These are phyloP conservation scores for Mycena vulgaris DNA, from an alignment of 768 basidiomycete genomes.

Conservation along the genomic window DNA sequence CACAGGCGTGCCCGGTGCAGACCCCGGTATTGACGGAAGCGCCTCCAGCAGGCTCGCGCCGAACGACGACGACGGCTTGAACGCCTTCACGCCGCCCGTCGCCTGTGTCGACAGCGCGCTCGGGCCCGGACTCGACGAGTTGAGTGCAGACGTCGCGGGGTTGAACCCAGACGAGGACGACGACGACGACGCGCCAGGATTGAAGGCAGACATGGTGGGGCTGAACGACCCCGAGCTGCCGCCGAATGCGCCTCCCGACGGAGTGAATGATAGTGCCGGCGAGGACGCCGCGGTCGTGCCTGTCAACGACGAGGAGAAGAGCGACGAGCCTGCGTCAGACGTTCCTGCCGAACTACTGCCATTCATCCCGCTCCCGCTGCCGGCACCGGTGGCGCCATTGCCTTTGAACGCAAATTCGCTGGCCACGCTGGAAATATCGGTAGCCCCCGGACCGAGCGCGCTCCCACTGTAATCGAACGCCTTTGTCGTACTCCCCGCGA, in stretches of 20 bases:
- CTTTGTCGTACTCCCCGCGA: slow-evolving; percentile 40
- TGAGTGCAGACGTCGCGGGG: slow-evolving; percentile 28
- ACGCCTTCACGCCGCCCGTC: slow-evolving; percentile 78
- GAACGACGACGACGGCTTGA: slow-evolving; percentile 88
- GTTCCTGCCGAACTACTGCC: slow-evolving; percentile 23
- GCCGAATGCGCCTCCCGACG: slow-evolving; percentile 12
- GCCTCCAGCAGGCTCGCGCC: slow-evolving; percentile 82
- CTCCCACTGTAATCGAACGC: slow-evolving; percentile 58
- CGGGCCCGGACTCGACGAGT: slow-evolving; percentile 43
- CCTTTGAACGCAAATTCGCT: slow-evolving; percentile 76
- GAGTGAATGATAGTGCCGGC: slow-evolving; percentile 22
- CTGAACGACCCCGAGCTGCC: slow-evolving; percentile 34
- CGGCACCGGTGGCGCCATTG: slow-evolving; percentile 15
- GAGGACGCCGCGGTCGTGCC: slow-evolving; percentile 45
- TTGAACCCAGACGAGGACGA: slow-evolving; percentile 3
- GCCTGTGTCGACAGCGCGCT: slow-evolving; percentile 58
- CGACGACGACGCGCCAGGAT: background rate
- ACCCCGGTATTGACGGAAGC: slow-evolving; percentile 81
- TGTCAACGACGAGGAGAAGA: slow-evolving; percentile 28
- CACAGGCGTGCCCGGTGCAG: slow-evolving; percentile 65
- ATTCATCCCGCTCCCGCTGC: background rate
- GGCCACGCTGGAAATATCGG: slow-evolving; percentile 78
- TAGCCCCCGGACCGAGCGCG: slow-evolving; percentile 61
- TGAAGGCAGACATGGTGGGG: slow-evolving; percentile 11
- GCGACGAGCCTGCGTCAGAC: slow-evolving; percentile 36